Conservation (phyloP, 2,329 filamentous ascomycete genomes). For the Alternaria brassicicola region DNA sequence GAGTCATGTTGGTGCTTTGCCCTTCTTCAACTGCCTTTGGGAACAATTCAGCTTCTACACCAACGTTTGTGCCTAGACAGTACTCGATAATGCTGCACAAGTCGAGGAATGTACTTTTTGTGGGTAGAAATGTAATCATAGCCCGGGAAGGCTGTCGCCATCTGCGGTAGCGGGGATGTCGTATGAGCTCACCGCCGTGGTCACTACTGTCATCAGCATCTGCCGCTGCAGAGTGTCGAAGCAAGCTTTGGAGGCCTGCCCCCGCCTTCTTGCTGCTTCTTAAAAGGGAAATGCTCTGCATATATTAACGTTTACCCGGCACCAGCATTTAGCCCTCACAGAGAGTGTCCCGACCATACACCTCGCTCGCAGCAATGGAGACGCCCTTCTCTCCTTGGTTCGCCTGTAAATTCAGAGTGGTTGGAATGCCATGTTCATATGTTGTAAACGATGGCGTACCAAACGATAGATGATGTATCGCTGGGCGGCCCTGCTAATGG, state of each 20-base stretch:
- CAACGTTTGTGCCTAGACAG: constrained; percentile 65
- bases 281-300: background rate
- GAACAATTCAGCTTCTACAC: background rate
- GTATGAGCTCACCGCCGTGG: constrained; percentile 32
- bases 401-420: background rate
- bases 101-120: constrained; percentile 76
- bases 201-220: constrained; percentile 53
- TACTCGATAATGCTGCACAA: constrained; percentile 78
- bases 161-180: constrained; percentile 71
- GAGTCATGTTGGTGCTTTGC: too few species aligned
- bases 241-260: background rate
- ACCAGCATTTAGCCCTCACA: background rate
- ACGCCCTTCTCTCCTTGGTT: background rate
- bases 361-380: background rate
- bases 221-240: background rate
- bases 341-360: background rate
- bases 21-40: too few species aligned
- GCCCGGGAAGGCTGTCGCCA: constrained; percentile 71
- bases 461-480: background rate
- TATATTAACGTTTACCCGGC: background rate
- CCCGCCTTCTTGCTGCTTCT: background rate
- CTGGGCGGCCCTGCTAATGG: background rate
- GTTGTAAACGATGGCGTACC: background rate
- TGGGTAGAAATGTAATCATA: constrained; percentile 83
- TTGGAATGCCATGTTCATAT: background rate